A percentile compares a stretch with the other conserved stretches of the same genome.
Conservation (phyloP, 257 asterid genomes). For the Anisodus acutangulus region DNA sequence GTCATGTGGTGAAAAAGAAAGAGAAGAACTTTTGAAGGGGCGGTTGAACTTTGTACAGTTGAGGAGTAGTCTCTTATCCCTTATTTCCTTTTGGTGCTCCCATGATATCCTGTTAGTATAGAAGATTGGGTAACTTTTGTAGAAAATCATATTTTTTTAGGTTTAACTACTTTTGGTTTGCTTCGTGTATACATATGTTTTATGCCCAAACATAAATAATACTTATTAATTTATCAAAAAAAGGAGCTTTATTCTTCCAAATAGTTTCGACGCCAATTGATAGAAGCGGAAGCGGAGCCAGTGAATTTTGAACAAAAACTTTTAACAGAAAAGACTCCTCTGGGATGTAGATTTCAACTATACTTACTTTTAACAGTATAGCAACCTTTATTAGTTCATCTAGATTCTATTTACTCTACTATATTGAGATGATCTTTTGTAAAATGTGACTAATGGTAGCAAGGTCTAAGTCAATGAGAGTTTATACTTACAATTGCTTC, state of each 20-base stretch:
- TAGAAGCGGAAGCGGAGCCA: not conserved
- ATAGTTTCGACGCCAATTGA: not conserved
- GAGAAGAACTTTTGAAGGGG: not conserved
- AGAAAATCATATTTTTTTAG: not conserved
- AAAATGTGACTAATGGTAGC: not conserved
- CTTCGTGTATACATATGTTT: not conserved
- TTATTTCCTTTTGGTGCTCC: not conserved
- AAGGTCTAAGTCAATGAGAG: not conserved
- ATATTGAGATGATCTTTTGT: constrained; percentile 11
- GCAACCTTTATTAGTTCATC: not conserved
- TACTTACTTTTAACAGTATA: not conserved
- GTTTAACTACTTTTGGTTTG: not conserved
- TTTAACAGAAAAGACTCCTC: not conserved
- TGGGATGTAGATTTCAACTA: not conserved
- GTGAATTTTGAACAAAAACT: not conserved
- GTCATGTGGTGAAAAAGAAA: not conserved
- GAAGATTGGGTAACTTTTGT: not conserved
- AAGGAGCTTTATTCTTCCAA: not conserved
- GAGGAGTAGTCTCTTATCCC: not conserved
- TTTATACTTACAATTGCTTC: not conserved
- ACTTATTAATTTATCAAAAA: no score
- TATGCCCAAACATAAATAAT: not conserved
- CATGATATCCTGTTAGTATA: not conserved
- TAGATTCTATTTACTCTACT: not conserved
- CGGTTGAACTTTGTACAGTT: not conserved